Percentiles rank a stretch among this genome's conserved stretches.
phyloP scores from a whole-genome alignment of 2,329 filamentous ascomycete genomes.

The Colletotrichum eremochloae region DNA sequence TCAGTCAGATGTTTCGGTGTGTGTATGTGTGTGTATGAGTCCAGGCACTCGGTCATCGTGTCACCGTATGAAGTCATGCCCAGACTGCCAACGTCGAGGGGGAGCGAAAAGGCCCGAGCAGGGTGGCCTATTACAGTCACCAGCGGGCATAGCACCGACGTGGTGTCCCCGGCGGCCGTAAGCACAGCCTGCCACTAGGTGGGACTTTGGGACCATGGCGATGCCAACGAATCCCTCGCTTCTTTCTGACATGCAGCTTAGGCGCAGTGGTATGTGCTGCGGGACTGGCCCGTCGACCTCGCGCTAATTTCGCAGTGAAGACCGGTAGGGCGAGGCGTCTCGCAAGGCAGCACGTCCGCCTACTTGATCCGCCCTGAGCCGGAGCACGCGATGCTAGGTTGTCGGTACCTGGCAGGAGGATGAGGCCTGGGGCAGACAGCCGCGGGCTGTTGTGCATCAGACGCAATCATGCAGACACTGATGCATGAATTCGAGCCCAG shows the following conservation, averaged over 20 bases:
- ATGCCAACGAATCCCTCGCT: conserved; percentile 27
- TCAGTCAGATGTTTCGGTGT: conserved; percentile 12
- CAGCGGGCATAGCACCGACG: conserved; percentile 7
- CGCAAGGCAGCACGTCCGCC: conserved; percentile 26
- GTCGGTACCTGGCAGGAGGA: conserved; percentile 10
- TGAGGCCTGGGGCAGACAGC: not conserved
- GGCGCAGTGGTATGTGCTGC: conserved; percentile 11
- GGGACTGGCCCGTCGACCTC: conserved; percentile 23
- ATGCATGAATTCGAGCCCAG: not conserved
- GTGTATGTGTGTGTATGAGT: no score
- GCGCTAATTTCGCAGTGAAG: conserved; percentile 19
- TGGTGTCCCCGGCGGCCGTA: conserved; percentile 16
- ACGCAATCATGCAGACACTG: not conserved
- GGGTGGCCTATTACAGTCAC: conserved; percentile 12
- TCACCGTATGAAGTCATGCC: conserved; percentile 27
- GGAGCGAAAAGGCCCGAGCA: not conserved
- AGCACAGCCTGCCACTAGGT: conserved; percentile 40
- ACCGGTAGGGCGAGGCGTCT: conserved; percentile 25
- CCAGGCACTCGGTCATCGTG: conserved; percentile 33
- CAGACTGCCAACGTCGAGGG: not conserved
- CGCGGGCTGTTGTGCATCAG: conserved; percentile 20
- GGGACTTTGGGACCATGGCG: conserved; percentile 24
- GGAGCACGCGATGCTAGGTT: conserved; percentile 31
- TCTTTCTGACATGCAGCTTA: conserved; percentile 36
- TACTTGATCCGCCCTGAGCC: not conserved